Conservation (phyloP, 2,329 filamentous ascomycete species). For the Triangularia setosa region DNA sequence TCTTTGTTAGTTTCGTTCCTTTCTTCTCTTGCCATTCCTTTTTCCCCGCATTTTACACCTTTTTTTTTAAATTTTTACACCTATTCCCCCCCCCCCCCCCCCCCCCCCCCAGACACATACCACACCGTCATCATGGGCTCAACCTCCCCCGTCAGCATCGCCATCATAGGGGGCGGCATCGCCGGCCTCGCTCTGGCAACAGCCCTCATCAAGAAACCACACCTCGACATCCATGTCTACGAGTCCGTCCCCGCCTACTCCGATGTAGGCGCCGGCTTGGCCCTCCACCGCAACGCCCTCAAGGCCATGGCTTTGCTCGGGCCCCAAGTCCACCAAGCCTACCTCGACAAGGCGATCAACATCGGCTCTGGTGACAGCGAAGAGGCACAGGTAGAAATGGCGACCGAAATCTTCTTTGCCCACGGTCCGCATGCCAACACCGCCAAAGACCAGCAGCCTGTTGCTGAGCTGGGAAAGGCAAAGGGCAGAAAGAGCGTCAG, state of each 20-base stretch:
- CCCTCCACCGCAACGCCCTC: constrained; percentile 37
- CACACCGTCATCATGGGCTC: constrained; percentile 8
- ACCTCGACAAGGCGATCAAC: constrained; percentile 30
- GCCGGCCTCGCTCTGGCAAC: constrained; percentile 36
- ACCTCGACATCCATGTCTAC: constrained; percentile 36
- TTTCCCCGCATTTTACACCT: too few relatives aligned
- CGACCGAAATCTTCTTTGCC: constrained; percentile 33
- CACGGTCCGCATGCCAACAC: constrained; percentile 13
- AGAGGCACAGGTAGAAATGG: constrained; percentile 30
- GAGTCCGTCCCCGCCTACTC: constrained; percentile 32
- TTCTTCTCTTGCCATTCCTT: too few relatives aligned
- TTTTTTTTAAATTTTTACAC: too few relatives aligned
- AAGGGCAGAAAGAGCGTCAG: constrained; percentile 34
- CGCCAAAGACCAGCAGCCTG: not conserved
- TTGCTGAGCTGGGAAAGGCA: constrained; percentile 31
- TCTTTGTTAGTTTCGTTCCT: too few relatives aligned
- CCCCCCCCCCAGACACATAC: not conserved
- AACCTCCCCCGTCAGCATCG: constrained; percentile 10
- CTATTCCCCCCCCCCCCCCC: too few relatives aligned
- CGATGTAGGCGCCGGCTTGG: constrained; percentile 37
- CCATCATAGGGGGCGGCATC: constrained; percentile 29
- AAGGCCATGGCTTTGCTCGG: constrained; percentile 34
- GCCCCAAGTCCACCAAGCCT: constrained; percentile 31
- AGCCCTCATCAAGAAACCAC: constrained; percentile 32
- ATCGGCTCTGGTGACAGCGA: constrained; percentile 24